These are phyloP conservation scores for Globisporangium alternatum DNA, from an alignment of 352 stramenopile genomes.

Conservation along the genomic window DNA sequence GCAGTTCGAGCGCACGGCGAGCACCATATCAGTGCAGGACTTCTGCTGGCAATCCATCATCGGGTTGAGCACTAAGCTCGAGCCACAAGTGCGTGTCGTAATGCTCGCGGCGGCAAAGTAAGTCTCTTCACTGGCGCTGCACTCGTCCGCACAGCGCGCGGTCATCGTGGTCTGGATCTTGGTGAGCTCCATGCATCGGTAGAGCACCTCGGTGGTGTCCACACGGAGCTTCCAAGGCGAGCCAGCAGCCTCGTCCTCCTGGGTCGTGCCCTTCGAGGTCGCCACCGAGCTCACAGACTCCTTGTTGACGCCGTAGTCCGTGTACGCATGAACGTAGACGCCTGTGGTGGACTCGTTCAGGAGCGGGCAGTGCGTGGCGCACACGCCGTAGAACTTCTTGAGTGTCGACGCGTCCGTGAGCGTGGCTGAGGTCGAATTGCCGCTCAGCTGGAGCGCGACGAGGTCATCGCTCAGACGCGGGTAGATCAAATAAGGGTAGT, in stretches of 20 bases:
- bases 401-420: conserved; percentile 23
- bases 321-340: conserved; percentile 63
- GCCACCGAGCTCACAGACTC: conserved; percentile 36
- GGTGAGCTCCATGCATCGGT: conserved; percentile 67
- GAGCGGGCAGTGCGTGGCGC: conserved; percentile 47
- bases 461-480: conserved; percentile 64
- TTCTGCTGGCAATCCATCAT: conserved; percentile 48
- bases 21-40: conserved; percentile 46
- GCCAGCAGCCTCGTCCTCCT: conserved; percentile 52
- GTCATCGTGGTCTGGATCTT: conserved; percentile 40
- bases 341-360: conserved; percentile 28
- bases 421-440: conserved; percentile 11
- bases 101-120: conserved; percentile 28
- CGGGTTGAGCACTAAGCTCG: conserved; percentile 40
- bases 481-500: conserved; percentile 72
- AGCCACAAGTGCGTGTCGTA: conserved; percentile 35
- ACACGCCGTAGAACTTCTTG: conserved; percentile 49
- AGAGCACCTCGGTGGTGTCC: conserved; percentile 61
- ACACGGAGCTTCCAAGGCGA: conserved; percentile 63
- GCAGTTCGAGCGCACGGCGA: conserved; percentile 38
- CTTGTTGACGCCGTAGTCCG: conserved; percentile 38
- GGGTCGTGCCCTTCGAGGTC: conserved; percentile 18
- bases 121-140: conserved; percentile 32
- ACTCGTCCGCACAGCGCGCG: conserved; percentile 68
- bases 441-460: conserved; percentile 20